Evolutionary conservation across 768 basidiomycete genomes (phyloP), one percentile per base, ranked within the genome.

Genomic region (Boletus rubroflammeus): DNA sequence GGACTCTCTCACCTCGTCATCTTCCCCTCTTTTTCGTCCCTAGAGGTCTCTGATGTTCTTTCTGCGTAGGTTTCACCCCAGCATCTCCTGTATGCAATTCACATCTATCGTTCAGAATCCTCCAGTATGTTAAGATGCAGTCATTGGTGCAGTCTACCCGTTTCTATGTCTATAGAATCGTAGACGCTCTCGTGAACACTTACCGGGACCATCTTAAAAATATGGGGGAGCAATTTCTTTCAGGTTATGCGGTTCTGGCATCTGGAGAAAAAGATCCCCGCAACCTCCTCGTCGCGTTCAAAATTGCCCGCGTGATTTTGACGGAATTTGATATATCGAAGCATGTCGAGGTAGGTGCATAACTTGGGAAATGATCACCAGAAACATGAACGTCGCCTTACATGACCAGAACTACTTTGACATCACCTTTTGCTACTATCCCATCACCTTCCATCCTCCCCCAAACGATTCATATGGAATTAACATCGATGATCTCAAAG

Each of bases 201-300:
- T 51, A 63, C 32, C 53, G 9, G 34, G 19, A 57, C 87, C 92
- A 81, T 32, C 71, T 98, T 21, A 88, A 88, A 67, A 73, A 67
- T 6, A 80, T 91, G 79, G 87, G 86, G 1, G 76, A 81, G 25
- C 78, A 75, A 8, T 98, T 98, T 68, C 56, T 98, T 23, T 72
- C 75, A 7, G 82, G 83, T 23, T 99, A 98, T 67, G 79, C 88
- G 29, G 66, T 68, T 46, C 72, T 98, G n/a, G 93, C 85, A 5
- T 90, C 97, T 53, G 95, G 94, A 15, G 97, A 99, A 73, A 98
- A 98, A 64, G 97, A 99, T 67, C 97, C 97, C 29, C 79, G 97
- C 17, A 99, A 98, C 72, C 77, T 99, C 8, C 76, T 97, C 59
- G 64, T 96, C 11, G 90, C 90, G 26, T 99, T 98, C 67, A 84